phyloP scores from a whole-genome alignment of 1,284 basidiomycete species.

The Ustilago hordei region DNA sequence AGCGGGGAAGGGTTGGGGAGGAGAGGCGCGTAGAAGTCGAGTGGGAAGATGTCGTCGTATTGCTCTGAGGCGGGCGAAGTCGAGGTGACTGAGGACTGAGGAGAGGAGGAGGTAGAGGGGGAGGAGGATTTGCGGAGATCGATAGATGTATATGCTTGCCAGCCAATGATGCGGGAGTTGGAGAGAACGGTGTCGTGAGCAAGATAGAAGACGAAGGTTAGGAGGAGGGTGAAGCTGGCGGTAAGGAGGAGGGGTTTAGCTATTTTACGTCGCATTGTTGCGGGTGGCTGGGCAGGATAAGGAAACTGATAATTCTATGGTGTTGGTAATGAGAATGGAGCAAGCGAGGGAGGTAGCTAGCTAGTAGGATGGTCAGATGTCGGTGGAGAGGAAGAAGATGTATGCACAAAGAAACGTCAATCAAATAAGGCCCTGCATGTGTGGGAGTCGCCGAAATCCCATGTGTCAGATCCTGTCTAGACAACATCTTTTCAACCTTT shows the following conservation, averaged over 20 bases:
- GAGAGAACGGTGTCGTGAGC: slow-evolving; percentile 39
- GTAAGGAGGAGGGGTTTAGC: slow-evolving; percentile 37
- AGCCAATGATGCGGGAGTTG: slow-evolving; percentile 43
- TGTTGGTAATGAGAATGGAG: not conserved
- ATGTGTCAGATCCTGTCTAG: not conserved
- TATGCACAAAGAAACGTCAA: not conserved
- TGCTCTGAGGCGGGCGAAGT: not conserved
- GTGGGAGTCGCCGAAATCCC: not conserved
- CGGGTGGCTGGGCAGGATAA: not conserved
- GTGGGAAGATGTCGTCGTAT: slow-evolving; percentile 50
- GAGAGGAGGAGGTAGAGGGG: not conserved
- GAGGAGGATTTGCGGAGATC: slow-evolving; percentile 21
- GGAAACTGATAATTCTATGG: not conserved
- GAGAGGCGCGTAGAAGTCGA: slow-evolving; percentile 58
- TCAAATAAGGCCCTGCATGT: slow-evolving; percentile 1
- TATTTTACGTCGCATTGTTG: slow-evolving; percentile 33
- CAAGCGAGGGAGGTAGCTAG: not conserved
- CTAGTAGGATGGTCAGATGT: not conserved
- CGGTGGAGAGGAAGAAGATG: not conserved
- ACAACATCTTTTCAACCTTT: not conserved
- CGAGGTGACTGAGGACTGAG: not conserved
- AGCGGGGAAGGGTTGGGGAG: slow-evolving; percentile 59
- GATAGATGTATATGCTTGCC: slow-evolving; percentile 49
- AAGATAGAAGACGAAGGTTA: slow-evolving; percentile 49
- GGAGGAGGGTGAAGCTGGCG: slow-evolving; percentile 37